Percentiles rank a stretch among this genome's conserved stretches.
Evolutionary conservation across 306 rosid species (phyloP).

Genomic region (Carpinus viminea): DNA sequence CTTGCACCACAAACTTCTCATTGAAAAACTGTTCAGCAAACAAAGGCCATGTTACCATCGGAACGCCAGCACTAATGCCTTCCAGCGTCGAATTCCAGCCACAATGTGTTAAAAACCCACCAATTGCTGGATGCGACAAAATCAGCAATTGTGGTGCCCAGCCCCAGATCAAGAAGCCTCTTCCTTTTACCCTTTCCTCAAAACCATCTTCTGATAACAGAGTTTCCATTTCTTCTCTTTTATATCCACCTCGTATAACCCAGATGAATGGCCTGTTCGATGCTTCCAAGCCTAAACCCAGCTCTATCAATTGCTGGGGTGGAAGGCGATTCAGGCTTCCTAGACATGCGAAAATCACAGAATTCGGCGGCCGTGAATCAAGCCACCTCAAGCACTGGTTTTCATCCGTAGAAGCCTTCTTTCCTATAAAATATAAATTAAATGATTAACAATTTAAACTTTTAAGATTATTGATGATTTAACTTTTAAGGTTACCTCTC

Average conservation of each 20-base stretch:
- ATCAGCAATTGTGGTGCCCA: slow-evolving; percentile 78
- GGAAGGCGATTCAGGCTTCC: slow-evolving; percentile 21
- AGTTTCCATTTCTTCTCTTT: slow-evolving; percentile 35
- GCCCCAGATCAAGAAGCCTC: slow-evolving; percentile 54
- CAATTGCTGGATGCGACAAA: slow-evolving; percentile 48
- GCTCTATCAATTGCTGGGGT: slow-evolving; percentile 32
- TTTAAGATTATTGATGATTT: too few relatives aligned
- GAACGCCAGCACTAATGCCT: slow-evolving; percentile 55
- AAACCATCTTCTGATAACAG: slow-evolving; percentile 43
- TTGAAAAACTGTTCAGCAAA: slow-evolving; percentile 52
- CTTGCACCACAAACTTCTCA: slow-evolving; percentile 4
- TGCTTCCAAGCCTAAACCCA: slow-evolving; percentile 59
- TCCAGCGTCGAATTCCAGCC: slow-evolving; percentile 77
- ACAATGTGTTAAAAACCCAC: slow-evolving; percentile 63
- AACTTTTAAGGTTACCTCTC: slow-evolving; percentile 38
- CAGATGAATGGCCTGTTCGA: slow-evolving; percentile 65
- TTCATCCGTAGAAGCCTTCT: slow-evolving; percentile 24
- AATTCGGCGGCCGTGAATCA: slow-evolving; percentile 8
- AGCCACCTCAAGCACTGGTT: slow-evolving; percentile 31
- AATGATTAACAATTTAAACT: too few relatives aligned
- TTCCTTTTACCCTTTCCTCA: slow-evolving; percentile 49
- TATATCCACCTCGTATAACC: slow-evolving; percentile 49
- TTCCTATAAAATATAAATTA: neutral
- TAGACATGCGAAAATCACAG: slow-evolving; percentile 35
- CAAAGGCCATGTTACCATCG: slow-evolving; percentile 65